Conservation (phyloP, 225 moss, liverwort and hornwort species). For the Antitrichia curtipendula region DNA sequence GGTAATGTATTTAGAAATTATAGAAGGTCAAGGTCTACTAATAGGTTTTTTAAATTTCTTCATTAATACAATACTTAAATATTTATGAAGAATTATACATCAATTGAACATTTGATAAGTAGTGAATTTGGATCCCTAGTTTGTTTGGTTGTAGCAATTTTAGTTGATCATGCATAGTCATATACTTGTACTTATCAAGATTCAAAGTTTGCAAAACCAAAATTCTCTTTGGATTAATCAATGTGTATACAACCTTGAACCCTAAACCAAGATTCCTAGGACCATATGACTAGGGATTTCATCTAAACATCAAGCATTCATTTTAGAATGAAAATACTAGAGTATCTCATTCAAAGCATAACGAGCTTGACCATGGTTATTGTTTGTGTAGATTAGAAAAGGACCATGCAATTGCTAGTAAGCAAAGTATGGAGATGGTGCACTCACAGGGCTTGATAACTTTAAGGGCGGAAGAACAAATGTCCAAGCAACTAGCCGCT, state of each 20-base stretch:
- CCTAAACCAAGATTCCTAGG: neutral
- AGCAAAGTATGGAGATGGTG: slow-evolving; percentile 31
- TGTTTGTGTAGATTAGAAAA: slow-evolving; percentile 39
- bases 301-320: neutral
- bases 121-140: too few relatives aligned
- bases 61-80: neutral
- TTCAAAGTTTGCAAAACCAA: neutral
- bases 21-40: neutral
- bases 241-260: neutral
- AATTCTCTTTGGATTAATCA: neutral
- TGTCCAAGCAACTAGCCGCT: slow-evolving; percentile 23
- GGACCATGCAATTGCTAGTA: slow-evolving; percentile 30
- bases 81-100: neutral
- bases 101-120: rapidly evolving
- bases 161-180: neutral
- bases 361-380: neutral
- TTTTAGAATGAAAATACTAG: neutral
- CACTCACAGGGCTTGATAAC: slow-evolving; percentile 24
- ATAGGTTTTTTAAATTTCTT: neutral
- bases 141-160: neutral
- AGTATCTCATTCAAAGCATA: neutral
- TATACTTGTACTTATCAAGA: neutral
- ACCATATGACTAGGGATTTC: neutral
- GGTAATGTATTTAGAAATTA: neutral
- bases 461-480: slow-evolving; percentile 32